Percentiles rank a stretch among this genome's conserved stretches.
Conservation (phyloP, 2,329 filamentous ascomycete species). For the Claviceps pazoutovae region DNA sequence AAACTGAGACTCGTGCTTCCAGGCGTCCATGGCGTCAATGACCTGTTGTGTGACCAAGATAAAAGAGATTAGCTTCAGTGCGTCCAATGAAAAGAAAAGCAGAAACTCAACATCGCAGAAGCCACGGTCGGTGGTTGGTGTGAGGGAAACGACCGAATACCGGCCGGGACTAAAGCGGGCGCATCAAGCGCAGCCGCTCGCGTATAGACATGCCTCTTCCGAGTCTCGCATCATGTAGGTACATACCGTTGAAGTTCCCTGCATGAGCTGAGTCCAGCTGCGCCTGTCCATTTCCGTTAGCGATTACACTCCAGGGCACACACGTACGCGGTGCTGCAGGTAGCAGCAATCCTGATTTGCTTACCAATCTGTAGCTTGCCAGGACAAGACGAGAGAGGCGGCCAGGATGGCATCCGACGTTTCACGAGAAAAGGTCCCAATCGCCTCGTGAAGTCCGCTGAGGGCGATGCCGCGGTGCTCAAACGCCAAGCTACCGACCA, state of each 20-base stretch:
- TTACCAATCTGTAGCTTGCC: constrained; percentile 94
- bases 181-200: not conserved
- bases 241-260: constrained; percentile 76
- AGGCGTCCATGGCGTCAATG: constrained; percentile 78
- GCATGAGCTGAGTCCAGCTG: constrained; percentile 85
- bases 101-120: not conserved
- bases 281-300: constrained; percentile 44
- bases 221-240: not conserved
- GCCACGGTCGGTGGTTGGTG: not conserved
- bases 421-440: constrained; percentile 67
- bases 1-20: constrained; percentile 83
- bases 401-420: constrained; percentile 88
- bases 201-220: not conserved
- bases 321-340: not conserved
- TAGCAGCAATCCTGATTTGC: constrained; percentile 14
- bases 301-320: not conserved
- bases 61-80: not conserved
- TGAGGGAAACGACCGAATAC: no score
- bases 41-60: constrained; percentile 38
- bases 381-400: constrained; percentile 80
- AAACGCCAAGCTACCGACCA: constrained; percentile 78
- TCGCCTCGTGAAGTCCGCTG: constrained; percentile 76
- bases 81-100: not conserved
- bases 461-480: constrained; percentile 78
- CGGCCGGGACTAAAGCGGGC: no score